Conservation (phyloP, 306 rosid species). For the Myrica gale region DNA sequence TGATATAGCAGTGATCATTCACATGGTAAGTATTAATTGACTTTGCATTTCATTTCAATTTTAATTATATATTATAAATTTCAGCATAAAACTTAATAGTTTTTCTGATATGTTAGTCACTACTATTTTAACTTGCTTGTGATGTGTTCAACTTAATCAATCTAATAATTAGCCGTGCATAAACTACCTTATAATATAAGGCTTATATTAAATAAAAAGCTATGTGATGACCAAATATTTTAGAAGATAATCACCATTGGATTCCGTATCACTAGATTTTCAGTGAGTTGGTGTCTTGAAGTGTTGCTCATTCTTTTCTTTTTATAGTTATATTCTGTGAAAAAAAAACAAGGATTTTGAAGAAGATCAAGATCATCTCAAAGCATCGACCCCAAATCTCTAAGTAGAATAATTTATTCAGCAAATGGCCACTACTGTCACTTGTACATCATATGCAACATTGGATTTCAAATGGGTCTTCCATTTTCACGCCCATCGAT, state of each 20-base stretch:
- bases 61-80: too few relatives aligned
- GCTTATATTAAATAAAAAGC: not conserved
- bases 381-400: not conserved
- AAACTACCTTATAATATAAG: not conserved
- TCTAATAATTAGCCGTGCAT: slow-evolving; percentile 19
- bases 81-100: not conserved
- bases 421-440: slow-evolving; percentile 67
- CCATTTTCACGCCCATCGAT: slow-evolving; percentile 52
- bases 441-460: slow-evolving; percentile 41
- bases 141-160: slow-evolving; percentile 24
- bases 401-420: slow-evolving; percentile 24
- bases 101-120: not conserved
- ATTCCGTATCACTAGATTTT: slow-evolving; percentile 43
- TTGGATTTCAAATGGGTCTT: slow-evolving; percentile 24
- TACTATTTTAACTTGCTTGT: slow-evolving; percentile 21
- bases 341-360: too few relatives aligned
- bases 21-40: too few relatives aligned
- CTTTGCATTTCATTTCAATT: too few relatives aligned
- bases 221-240: slow-evolving; percentile 10
- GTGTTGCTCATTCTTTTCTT: not conserved
- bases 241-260: slow-evolving; percentile 42
- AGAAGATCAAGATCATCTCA: not conserved
- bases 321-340: slow-evolving; percentile 6
- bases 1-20: too few relatives aligned
- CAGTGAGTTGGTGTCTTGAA: slow-evolving; percentile 8